phyloP scores from a whole-genome alignment of 495 filamentous ascomycete genomes.

The Penicillium salamii region DNA sequence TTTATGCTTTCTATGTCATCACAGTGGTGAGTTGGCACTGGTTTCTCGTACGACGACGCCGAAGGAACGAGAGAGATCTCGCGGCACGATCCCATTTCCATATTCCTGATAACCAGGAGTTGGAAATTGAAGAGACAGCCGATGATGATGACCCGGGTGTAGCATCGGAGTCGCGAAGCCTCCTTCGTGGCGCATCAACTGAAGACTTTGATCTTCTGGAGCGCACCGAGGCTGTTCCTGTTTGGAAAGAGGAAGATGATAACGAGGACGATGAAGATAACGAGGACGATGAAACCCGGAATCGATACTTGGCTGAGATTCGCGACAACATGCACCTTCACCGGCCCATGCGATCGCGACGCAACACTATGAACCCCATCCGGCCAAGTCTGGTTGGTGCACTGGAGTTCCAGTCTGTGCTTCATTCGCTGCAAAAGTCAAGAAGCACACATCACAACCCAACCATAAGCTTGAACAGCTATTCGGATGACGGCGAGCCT shows the following conservation, averaged over 20 bases:
- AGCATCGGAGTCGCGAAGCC: constrained; percentile 49
- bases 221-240: constrained; percentile 44
- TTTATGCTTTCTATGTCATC: constrained; percentile 88
- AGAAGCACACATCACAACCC: constrained; percentile 63
- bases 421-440: constrained; percentile 76
- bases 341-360: constrained; percentile 61
- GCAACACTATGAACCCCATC: constrained; percentile 77
- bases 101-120: constrained; percentile 64
- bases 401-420: constrained; percentile 86
- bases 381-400: constrained; percentile 90
- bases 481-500: constrained; percentile 63
- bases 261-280: constrained; percentile 68
- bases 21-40: constrained; percentile 93
- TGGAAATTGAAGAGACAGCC: constrained; percentile 62
- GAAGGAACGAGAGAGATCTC: constrained; percentile 58
- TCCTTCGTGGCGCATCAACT: constrained; percentile 46
- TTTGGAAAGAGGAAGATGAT: constrained; percentile 49
- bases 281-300: constrained; percentile 69
- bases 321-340: constrained; percentile 89
- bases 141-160: constrained; percentile 71
- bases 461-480: constrained; percentile 65
- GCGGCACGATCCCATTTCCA: constrained; percentile 72
- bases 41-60: constrained; percentile 61
- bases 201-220: constrained; percentile 77
- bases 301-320: constrained; percentile 75